Evolutionary conservation across 2,329 filamentous ascomycete genomes (phyloP).

Genomic region (Aspergillus hortae): DNA sequence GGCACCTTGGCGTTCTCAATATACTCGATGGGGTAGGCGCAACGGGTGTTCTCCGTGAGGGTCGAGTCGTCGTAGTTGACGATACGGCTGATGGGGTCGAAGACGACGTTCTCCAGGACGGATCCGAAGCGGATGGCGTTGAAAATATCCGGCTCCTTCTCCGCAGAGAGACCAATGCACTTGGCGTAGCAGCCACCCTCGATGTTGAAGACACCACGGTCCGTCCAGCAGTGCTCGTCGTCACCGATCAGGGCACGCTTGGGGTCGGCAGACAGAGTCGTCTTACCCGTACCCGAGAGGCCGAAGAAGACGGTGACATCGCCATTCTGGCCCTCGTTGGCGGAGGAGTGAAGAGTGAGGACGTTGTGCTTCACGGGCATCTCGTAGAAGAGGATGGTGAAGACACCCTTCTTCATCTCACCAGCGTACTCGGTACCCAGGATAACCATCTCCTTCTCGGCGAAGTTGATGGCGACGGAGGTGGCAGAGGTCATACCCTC

Average conservation of each 20-base stretch:
- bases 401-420: conserved; percentile 97
- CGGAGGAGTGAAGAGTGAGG: conserved; percentile 94
- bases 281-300: conserved; percentile 97
- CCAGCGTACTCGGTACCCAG: conserved; percentile 98
- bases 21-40: conserved; percentile 98
- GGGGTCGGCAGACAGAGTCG: conserved; percentile 92
- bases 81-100: conserved; percentile 80
- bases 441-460: conserved; percentile 99
- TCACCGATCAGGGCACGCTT: conserved; percentile 96
- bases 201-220: conserved; percentile 97
- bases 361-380: conserved; percentile 99
- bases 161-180: conserved; percentile 91
- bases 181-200: conserved; percentile 99
- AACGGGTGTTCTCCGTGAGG: conserved; percentile 96
- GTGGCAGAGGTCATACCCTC: conserved; percentile 98
- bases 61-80: conserved; percentile 96
- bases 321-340: conserved; percentile 90
- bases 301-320: conserved; percentile 99
- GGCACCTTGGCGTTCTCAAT: conserved; percentile 99
- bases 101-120: conserved; percentile 97
- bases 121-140: conserved; percentile 94
- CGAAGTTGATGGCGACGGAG: conserved; percentile 98
- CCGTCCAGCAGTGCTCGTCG: conserved; percentile 99
- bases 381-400: conserved; percentile 99
- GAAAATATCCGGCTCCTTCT: conserved; percentile 99